Conservation (phyloP, 345 rosid species). For the Brassica rapa region DNA sequence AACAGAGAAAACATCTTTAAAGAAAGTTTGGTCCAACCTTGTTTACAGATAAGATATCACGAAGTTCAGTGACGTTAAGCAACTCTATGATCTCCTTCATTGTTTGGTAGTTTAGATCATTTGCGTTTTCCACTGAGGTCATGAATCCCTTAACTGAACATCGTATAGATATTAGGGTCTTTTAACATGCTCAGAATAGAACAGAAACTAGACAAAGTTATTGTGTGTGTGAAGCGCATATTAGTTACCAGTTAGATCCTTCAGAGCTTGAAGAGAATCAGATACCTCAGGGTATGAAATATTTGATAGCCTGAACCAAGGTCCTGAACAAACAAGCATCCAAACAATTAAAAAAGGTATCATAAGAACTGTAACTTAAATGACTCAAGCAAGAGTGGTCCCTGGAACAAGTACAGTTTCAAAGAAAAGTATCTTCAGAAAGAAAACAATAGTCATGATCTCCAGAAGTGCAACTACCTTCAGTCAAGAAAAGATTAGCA, state of each 20-base stretch:
- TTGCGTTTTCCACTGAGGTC: conserved; percentile 43
- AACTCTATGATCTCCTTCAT: conserved; percentile 54
- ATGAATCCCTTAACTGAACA: conserved; percentile 62
- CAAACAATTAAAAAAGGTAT: neutral
- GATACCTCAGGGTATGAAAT: conserved; percentile 69
- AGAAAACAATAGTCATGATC: conserved; percentile 7
- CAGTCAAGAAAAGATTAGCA: conserved; percentile 6
- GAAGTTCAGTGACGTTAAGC: conserved; percentile 70
- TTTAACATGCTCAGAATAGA: conserved; percentile 11
- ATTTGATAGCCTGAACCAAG: conserved; percentile 81
- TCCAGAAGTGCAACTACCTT: conserved; percentile 2
- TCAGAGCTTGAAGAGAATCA: conserved; percentile 56
- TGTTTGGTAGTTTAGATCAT: conserved; percentile 45
- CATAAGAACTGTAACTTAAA: neutral
- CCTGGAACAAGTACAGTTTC: neutral
- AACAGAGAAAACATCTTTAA: conserved; percentile 6
- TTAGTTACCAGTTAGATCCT: conserved; percentile 59
- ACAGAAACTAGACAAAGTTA: neutral
- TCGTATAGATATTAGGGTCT: conserved; percentile 23
- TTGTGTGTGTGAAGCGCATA: neutral
- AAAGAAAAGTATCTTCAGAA: neutral
- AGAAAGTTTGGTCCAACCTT: conserved; percentile 52
- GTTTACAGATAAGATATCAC: conserved; percentile 54
- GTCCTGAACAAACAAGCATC: conserved; percentile 49
- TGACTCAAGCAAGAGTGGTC: neutral